phyloP scores from a whole-genome alignment of 208 protist species.

The Leishmania braziliensis region DNA sequence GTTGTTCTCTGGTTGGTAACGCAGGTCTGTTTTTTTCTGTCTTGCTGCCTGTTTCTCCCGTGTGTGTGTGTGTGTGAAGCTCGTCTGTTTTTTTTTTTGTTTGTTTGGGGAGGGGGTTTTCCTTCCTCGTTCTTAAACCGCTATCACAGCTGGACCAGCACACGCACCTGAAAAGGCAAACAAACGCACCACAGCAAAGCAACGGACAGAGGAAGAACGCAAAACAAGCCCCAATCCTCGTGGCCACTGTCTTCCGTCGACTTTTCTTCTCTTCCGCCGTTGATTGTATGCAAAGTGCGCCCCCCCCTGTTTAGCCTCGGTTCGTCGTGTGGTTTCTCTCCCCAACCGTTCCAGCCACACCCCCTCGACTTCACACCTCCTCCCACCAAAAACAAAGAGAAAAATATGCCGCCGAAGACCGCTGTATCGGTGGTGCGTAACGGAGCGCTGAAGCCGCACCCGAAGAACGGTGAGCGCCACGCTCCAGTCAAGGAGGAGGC shows the following conservation, averaged over 20 bases:
- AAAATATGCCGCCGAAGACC: conserved; percentile 34
- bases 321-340: conserved; percentile 16
- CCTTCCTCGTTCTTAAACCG: background rate
- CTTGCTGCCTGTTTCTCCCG: background rate
- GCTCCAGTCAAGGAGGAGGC: conserved; percentile 40
- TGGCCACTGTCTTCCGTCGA: background rate
- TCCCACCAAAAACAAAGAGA: conserved; percentile 19
- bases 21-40: background rate
- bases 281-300: background rate
- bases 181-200: background rate
- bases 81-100: background rate
- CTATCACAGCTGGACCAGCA: background rate
- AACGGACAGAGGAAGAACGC: background rate
- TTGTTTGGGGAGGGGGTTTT: background rate
- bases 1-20: background rate
- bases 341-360: background rate
- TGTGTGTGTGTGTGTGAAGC: background rate
- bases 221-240: too few relatives aligned
- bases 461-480: conserved; percentile 19
- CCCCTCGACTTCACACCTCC: background rate
- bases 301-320: background rate
- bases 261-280: background rate
- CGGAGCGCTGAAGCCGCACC: conserved; percentile 28
- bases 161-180: background rate
- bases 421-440: conserved; percentile 29